These are phyloP conservation scores for Pneumocystis canis DNA, from an alignment of 1,139 yeast genomes.

Conservation along the genomic window DNA sequence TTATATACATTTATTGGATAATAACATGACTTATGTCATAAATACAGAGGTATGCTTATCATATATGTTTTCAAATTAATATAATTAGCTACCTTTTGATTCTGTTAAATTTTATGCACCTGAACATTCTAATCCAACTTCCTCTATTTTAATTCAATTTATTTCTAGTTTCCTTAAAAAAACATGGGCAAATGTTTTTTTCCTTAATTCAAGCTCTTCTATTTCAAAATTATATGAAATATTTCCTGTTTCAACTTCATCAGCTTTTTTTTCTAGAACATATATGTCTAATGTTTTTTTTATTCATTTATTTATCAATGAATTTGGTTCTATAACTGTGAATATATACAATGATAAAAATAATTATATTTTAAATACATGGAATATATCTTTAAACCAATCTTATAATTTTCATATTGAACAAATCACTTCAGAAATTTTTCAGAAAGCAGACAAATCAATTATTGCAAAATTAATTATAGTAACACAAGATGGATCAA, in stretches of 20 bases:
- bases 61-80: not conserved
- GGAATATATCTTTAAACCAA: not conserved
- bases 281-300: not conserved
- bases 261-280: not conserved
- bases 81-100: not conserved
- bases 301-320: not conserved
- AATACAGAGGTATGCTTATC: not conserved
- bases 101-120: not conserved
- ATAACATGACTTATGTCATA: not conserved
- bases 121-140: not conserved
- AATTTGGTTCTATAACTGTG: not conserved
- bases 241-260: not conserved
- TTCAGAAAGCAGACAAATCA: not conserved
- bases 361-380: not conserved
- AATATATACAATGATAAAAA: not conserved
- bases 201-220: not conserved
- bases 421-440: not conserved
- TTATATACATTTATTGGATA: not conserved
- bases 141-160: not conserved
- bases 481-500: constrained; percentile 3
- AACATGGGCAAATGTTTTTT: not conserved
- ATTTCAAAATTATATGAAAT: not conserved
- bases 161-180: not conserved
- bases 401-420: not conserved
- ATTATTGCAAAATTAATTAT: constrained; percentile 2